Evolutionary conservation across 2,329 filamentous ascomycete genomes (phyloP), one percentile per base, ranked within the genome.

Genomic region (Fusarium camptoceras): DNA sequence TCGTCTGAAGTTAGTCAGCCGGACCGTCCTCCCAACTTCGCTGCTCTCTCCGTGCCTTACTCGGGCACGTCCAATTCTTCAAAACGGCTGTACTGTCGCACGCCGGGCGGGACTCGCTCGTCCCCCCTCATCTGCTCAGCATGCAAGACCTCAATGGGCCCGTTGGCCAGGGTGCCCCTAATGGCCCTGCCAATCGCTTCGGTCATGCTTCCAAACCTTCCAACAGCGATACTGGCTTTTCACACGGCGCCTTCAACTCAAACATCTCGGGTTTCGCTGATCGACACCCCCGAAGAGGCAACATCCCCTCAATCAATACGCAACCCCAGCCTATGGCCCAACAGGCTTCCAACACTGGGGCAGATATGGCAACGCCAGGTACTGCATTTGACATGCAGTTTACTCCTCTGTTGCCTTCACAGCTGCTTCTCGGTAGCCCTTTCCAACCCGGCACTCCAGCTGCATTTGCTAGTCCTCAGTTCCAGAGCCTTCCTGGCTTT

Each of bases 371-470:
- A 72, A 95, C 92, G 25, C 94, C 96, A 18, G 94, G 92, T 44
- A 95, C 94, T 55, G 94, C 88, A 44, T 97, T 94, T 78, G 96
- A 98, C 78, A 98, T 98, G 95, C 96, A 98, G 83, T 98, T 98
- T 82, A 98, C 96, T 14, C 95, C 96, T 71, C 87, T 99, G 72
- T 89, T 99, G 39, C 96, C 96, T 37, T 98, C 95, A 34, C 94
- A 98, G 82, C 86, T 99, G 75, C 89, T 99, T 27, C 91, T 98
- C 53, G 96, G 96, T 49, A 98, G 94, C 81, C 96, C 96, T 20
- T 98, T 98, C 83, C 96, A 98, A 82, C 94, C 96, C 16, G 96
- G 94, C 43, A 97, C 93, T 8, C 95, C 95, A 6, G 93, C 92
- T 34, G 91, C 93, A 39, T 98, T 98, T 81, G 90, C 91, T 66